Conservation (phyloP, 73 alveolate species). For the Tetrahymena thermophila region DNA sequence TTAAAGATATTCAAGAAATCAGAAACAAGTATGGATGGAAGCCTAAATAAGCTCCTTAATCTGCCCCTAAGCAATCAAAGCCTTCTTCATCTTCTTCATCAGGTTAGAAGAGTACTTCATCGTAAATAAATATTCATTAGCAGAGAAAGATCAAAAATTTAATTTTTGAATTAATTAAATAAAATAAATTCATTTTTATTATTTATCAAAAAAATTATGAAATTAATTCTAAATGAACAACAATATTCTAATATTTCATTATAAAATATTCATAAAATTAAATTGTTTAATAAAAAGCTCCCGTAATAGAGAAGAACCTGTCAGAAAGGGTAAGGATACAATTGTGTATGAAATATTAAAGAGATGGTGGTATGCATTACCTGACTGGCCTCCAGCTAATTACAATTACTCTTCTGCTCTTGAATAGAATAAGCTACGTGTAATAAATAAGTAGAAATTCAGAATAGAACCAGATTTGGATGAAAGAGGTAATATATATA, state of each 20-base stretch:
- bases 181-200: background rate
- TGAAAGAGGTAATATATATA: constrained; percentile 40
- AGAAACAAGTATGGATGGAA: background rate
- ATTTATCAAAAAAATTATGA: background rate
- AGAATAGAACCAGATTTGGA: constrained; percentile 73
- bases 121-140: background rate
- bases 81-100: background rate
- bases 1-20: background rate
- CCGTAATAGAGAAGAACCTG: background rate
- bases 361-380: constrained; percentile 82
- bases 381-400: constrained; percentile 87
- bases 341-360: constrained; percentile 44
- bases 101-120: background rate
- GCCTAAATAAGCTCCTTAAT: background rate
- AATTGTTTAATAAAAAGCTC: background rate
- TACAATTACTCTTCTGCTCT: constrained; percentile 57
- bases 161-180: background rate
- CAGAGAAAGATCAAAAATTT: background rate
- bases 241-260: no score
- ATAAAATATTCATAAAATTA: no score
- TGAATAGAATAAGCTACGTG: constrained; percentile 56
- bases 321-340: background rate
- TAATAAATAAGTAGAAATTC: constrained; percentile 66
- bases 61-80: background rate
- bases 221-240: no score